Evolutionary conservation across 2,329 filamentous ascomycete species (phyloP).

Genomic region (Fusarium temperatum): DNA sequence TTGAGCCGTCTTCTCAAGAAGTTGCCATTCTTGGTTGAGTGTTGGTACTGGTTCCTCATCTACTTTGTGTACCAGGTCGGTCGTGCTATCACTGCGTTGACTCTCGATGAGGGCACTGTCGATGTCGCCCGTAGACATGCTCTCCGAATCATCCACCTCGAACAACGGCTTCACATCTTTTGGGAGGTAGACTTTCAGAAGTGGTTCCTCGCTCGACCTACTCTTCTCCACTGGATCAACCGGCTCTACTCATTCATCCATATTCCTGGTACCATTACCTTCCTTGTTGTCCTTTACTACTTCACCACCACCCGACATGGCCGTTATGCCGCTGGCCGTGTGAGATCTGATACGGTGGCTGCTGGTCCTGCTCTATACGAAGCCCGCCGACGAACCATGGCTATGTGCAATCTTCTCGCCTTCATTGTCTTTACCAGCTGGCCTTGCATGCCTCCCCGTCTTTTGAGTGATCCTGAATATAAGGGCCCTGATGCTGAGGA

Average conservation of each 20-base stretch:
- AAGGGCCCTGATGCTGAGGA: conserved; percentile 64
- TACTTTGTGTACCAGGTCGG: conserved; percentile 84
- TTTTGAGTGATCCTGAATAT: conserved; percentile 65
- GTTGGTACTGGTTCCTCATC: conserved; percentile 80
- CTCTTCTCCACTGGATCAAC: conserved; percentile 74
- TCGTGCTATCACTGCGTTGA: conserved; percentile 75
- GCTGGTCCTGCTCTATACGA: conserved; percentile 62
- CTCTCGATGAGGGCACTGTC: conserved; percentile 73
- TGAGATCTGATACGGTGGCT: conserved; percentile 42
- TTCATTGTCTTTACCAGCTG: conserved; percentile 70
- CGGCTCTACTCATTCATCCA: conserved; percentile 80
- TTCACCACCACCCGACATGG: conserved; percentile 71
- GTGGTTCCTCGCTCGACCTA: conserved; percentile 59
- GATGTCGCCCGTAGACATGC: conserved; percentile 74
- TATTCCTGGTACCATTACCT: conserved; percentile 79
- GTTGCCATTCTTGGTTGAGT: conserved; percentile 77
- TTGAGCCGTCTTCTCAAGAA: conserved; percentile 65
- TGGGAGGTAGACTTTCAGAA: conserved; percentile 70
- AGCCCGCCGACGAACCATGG: conserved; percentile 66
- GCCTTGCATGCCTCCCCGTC: conserved; percentile 71
- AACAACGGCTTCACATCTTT: conserved; percentile 71
- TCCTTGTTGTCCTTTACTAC: conserved; percentile 71
- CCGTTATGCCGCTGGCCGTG: conserved; percentile 41
- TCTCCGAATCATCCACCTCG: conserved; percentile 72
- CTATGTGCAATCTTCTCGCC: conserved; percentile 68